These are phyloP conservation scores for Aspergillus ostianus DNA, from an alignment of 495 filamentous ascomycete genomes.

Conservation along the genomic window DNA sequence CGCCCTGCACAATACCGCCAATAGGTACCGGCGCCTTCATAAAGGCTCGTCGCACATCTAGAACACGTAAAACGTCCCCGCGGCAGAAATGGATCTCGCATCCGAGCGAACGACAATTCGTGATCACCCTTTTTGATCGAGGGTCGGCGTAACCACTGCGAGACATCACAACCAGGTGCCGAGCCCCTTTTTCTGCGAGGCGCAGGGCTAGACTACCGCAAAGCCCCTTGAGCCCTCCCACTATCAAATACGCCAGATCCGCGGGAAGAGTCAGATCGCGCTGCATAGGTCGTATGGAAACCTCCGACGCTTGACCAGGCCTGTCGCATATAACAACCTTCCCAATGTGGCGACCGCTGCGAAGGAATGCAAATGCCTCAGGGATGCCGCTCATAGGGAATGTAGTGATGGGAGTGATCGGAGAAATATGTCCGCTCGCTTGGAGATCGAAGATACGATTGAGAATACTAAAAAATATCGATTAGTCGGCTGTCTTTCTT, in stretches of 20 bases:
- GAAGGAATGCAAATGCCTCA: slow-evolving; percentile 34
- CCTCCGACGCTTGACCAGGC: not conserved
- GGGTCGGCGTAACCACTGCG: slow-evolving; percentile 13
- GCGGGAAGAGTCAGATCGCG: not conserved
- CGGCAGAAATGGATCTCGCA: slow-evolving; percentile 3
- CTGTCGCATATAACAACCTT: slow-evolving; percentile 42
- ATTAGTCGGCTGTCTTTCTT: not conserved
- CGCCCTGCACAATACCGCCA: slow-evolving; percentile 12
- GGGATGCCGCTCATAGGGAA: slow-evolving; percentile 20
- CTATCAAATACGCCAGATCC: slow-evolving; percentile 9
- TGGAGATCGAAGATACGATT: slow-evolving; percentile 4
- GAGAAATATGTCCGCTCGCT: slow-evolving; percentile 27
- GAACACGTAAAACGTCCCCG: slow-evolving; percentile 4
- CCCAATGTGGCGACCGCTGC: slow-evolving; percentile 39
- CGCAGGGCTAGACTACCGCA: slow-evolving; percentile 7
- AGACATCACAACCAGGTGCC: slow-evolving; percentile 7
- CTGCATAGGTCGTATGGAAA: not conserved
- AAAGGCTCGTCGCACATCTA: slow-evolving; percentile 13
- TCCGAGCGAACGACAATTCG: slow-evolving; percentile 2
- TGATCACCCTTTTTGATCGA: slow-evolving; percentile 3
- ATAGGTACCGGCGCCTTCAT: slow-evolving; percentile 2
- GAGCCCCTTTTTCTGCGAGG: slow-evolving; percentile 6
- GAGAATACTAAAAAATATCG: slow-evolving; percentile 6
- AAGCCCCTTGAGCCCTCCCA: slow-evolving; percentile 7
- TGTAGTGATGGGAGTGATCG: slow-evolving; percentile 29